Conservation (phyloP, 768 basidiomycete genomes). For the Holtermanniella nyarrowii region DNA sequence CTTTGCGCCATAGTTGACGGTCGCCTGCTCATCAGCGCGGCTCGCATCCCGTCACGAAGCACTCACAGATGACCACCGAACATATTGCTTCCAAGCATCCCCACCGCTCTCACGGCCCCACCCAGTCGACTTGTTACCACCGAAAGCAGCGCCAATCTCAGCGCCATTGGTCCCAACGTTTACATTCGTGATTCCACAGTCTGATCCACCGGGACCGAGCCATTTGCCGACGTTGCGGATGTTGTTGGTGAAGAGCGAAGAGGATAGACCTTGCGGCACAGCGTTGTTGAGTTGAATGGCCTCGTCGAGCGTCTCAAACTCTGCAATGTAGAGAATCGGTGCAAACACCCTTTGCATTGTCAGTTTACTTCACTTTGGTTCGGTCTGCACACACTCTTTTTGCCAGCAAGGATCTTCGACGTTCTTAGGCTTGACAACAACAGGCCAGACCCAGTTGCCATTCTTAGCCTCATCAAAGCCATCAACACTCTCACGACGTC, state of each 20-base stretch:
- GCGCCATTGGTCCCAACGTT: slow-evolving; percentile 62
- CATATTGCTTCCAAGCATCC: slow-evolving; percentile 97
- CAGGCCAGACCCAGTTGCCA: slow-evolving; percentile 81
- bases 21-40: slow-evolving; percentile 54
- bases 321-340: slow-evolving; percentile 72
- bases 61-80: slow-evolving; percentile 49
- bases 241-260: slow-evolving; percentile 71
- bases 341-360: slow-evolving; percentile 50
- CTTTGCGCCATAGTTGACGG: slow-evolving; percentile 81
- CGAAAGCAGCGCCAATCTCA: slow-evolving; percentile 78
- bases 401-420: slow-evolving; percentile 30
- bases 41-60: neutral
- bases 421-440: slow-evolving; percentile 18
- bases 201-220: slow-evolving; percentile 81
- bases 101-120: slow-evolving; percentile 90
- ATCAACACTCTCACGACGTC: slow-evolving; percentile 48
- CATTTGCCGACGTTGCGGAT: slow-evolving; percentile 76
- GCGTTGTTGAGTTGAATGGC: slow-evolving; percentile 45
- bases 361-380: neutral
- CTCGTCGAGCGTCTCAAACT: slow-evolving; percentile 56
- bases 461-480: slow-evolving; percentile 42
- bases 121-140: slow-evolving; percentile 46
- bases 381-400: slow-evolving; percentile 11
- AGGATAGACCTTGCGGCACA: slow-evolving; percentile 32
- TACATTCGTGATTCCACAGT: slow-evolving; percentile 86